A percentile compares a stretch with the other conserved stretches of the same genome.
These are phyloP conservation scores for Mortierella claussenii DNA, from an alignment of 192 early-diverging fungal genomes.

Conservation along the genomic window DNA sequence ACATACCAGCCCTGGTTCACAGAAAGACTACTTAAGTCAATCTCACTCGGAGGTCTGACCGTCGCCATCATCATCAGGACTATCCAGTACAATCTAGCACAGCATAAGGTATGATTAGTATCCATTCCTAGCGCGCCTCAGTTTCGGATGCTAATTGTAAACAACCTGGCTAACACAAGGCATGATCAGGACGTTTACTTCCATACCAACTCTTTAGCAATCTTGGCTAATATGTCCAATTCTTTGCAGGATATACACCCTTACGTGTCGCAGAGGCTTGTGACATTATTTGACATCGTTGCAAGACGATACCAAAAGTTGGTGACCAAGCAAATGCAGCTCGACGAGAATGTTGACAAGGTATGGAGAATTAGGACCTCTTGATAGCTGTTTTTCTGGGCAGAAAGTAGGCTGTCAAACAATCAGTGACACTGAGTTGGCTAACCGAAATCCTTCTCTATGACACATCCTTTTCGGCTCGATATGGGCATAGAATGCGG, in stretches of 20 bases:
- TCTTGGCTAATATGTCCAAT: slow-evolving; percentile 72
- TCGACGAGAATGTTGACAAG: slow-evolving; percentile 52
- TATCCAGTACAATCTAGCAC: slow-evolving; percentile 74
- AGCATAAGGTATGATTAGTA: slow-evolving; percentile 65
- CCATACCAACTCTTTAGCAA: slow-evolving; percentile 73
- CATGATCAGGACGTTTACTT: slow-evolving; percentile 80
- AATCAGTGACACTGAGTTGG: no score
- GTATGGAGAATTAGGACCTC: no score
- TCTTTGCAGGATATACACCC: slow-evolving; percentile 69
- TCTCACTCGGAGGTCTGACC: slow-evolving; percentile 75
- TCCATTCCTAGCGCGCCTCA: neutral
- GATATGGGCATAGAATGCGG: slow-evolving; percentile 49
- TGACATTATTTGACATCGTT: slow-evolving; percentile 76
- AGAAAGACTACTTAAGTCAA: slow-evolving; percentile 69
- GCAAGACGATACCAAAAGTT: slow-evolving; percentile 74
- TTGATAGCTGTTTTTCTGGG: no score
- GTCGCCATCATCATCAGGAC: slow-evolving; percentile 72
- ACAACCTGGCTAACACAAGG: no score
- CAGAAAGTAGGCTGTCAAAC: no score
- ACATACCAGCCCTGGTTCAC: slow-evolving; percentile 76
- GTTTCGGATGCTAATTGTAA: no score
- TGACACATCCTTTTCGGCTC: no score
- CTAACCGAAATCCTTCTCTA: no score
- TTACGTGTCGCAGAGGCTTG: slow-evolving; percentile 75
- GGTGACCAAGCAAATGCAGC: slow-evolving; percentile 29